Evolutionary conservation across 768 basidiomycete species (phyloP), one percentile per base, ranked within the genome.

Genomic region (Boletus pseudo-olivaceus): DNA sequence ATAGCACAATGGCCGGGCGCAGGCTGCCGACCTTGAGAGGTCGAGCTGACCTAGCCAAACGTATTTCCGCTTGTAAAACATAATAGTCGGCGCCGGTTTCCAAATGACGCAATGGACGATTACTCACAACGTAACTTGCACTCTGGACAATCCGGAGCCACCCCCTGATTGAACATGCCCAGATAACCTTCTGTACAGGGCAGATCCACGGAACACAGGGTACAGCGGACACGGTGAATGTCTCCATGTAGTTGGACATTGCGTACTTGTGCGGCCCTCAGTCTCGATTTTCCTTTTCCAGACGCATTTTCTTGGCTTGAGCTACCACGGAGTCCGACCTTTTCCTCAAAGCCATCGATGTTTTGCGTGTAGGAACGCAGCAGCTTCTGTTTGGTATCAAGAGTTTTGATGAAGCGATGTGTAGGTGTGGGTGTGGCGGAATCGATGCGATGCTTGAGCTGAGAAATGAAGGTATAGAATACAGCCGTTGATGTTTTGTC

Each of bases 291-390:
- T 15, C 87, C 84, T 64, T 87, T 89, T n/a, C 78, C 78, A 20
- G 66, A 75, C 1, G 69, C 69, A 53, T 66, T 75, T 8, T 77
- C 79, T 42, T 79, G 76, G 59, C 80, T 81, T 3, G 85, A 81
- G 55, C 79, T 84, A 41, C 89, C 81, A 35, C 82, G 72, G 7
- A 99, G 76, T 1, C 95, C 95, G 0, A 82, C 82, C 50, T 78
- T 77, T 62, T 85, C 87, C 66, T 99, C 97, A 12, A 99, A 73
- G 11, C 93, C 96, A 71, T 99, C 97, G 42, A 99, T 95, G 68
- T 99, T 99, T 73, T 99, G 97, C 1, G 97, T 98, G 70, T 98
- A 99, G 12, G 87, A 90, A 54, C 97, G 82, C 26, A 96, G 67
- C 10, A 99, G 74, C 71, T 88, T 94, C 47, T 85, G 85, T 70